Evolutionary conservation across 805 yeast genomes (phyloP).

Genomic region (Kodamaea sagamina): DNA sequence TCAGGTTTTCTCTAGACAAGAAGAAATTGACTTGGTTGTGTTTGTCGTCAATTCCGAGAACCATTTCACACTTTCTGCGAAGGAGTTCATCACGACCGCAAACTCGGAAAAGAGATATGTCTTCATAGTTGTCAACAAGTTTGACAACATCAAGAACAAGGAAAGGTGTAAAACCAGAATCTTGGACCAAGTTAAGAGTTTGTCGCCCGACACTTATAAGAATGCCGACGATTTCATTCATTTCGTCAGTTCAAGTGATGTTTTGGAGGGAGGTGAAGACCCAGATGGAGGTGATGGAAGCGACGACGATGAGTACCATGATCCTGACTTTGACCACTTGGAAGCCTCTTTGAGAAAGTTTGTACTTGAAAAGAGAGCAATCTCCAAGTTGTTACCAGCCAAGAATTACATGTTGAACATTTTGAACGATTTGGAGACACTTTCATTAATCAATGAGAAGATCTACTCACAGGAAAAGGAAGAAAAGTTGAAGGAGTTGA

Average conservation of each 20-base stretch:
- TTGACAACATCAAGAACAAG: slow-evolving; percentile 82
- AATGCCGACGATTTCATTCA: slow-evolving; percentile 91
- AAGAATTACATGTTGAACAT: slow-evolving; percentile 79
- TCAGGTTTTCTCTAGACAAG: slow-evolving; percentile 92
- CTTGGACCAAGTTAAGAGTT: slow-evolving; percentile 76
- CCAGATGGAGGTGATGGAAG: slow-evolving; percentile 37
- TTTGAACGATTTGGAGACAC: slow-evolving; percentile 59
- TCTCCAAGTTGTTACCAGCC: slow-evolving; percentile 90
- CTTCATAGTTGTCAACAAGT: slow-evolving; percentile 91
- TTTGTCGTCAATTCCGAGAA: slow-evolving; percentile 97
- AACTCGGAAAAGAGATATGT: slow-evolving; percentile 89
- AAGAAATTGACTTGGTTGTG: slow-evolving; percentile 93
- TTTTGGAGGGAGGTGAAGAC: slow-evolving; percentile 33
- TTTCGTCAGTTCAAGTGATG: slow-evolving; percentile 71
- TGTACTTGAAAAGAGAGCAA: slow-evolving; percentile 82
- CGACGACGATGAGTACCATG: slow-evolving; percentile 29
- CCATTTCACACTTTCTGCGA: slow-evolving; percentile 90
- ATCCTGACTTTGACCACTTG: slow-evolving; percentile 76
- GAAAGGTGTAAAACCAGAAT: slow-evolving; percentile 75
- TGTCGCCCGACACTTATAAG: slow-evolving; percentile 90
- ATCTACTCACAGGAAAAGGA: slow-evolving; percentile 52
- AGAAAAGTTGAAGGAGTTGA: slow-evolving; percentile 50
- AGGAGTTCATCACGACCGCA: slow-evolving; percentile 88
- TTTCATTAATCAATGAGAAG: slow-evolving; percentile 65
- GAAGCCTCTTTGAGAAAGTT: slow-evolving; percentile 86